phyloP scores from a whole-genome alignment of 176 grass and related monocot genomes.

The Leersia perrieri region DNA sequence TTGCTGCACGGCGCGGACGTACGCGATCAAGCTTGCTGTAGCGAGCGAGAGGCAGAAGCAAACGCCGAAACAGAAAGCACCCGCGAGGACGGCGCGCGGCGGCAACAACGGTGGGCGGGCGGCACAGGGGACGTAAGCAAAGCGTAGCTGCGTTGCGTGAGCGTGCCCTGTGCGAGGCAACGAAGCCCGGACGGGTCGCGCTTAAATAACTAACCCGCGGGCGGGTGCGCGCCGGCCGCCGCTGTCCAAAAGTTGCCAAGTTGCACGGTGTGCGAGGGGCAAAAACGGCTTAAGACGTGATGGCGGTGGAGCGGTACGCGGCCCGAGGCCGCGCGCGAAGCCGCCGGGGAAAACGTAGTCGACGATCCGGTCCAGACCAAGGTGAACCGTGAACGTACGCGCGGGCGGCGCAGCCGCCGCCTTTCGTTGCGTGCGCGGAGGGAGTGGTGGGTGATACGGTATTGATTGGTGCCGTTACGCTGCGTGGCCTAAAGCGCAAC shows the following conservation, averaged over 20 bases:
- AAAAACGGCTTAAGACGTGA: neutral
- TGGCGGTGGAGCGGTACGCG: neutral
- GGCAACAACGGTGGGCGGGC: neutral
- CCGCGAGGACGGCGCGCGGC: neutral
- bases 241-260: neutral
- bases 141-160: no score
- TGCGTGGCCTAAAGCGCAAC: slow-evolving; percentile 4
- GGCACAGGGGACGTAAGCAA: neutral
- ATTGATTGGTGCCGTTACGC: slow-evolving; percentile 7
- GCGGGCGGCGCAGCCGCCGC: neutral
- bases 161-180: neutral
- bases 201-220: neutral
- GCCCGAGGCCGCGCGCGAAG: neutral
- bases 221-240: neutral
- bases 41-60: neutral
- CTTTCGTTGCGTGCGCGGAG: neutral
- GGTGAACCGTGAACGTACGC: no score
- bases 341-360: neutral
- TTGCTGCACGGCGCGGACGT: neutral
- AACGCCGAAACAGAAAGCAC: slow-evolving; percentile 26
- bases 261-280: neutral
- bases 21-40: no score
- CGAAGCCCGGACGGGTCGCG: neutral
- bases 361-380: neutral
- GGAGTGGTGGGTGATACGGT: neutral